Base-by-base conservation (phyloP, 2,329 filamentous ascomycete species). In the Hirsutella thompsonii region DNA sequence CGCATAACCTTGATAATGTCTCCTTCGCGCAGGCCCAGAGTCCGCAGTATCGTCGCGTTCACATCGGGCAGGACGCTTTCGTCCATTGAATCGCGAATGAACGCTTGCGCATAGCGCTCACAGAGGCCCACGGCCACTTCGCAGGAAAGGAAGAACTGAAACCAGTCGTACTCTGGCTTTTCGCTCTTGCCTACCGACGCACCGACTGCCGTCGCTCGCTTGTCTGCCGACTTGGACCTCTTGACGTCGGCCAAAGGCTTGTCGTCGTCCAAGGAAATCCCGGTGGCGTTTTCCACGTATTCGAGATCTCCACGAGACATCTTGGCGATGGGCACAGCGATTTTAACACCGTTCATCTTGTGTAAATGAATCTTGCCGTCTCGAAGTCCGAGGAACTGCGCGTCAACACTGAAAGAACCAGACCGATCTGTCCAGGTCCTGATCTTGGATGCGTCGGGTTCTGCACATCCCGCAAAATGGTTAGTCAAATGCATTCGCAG, bases 311-410 rank as follows among this genome's bases (percentile, higher is more conserved):
- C 84, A 34, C 88, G 72, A 1, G 90, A 93, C 92, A 98, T 98
- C 60, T 98, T 98, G 32, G 79, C 70, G 21, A 96, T 78, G 2
- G 92, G 92, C 4, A 98, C 92, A 8, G 92, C 92, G 61, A 98
- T 98, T 63, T 96, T 96, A 53, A 98, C 88, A 30, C 92, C 92
- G 57, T 98, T 98, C 63, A 87, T 74, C 67, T 98, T 98, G 68
- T 98, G 92, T 19, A 98, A 70, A 61, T 98, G 93, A 49, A 98
- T 93, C 62, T 96, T 96, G 47, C 89, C 87, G 57, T 96, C 92
- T 58, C 87, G 87, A 40, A 96, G 73, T 21, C 88, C 90, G 39
- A 98, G 77, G 55, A 96, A 98, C 58, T 98, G 87, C 14, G 92
- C 92, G 50, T 96, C 92, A 42, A 98, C 92, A 52, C 87, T 96